Conservation (phyloP, 192 early-diverging fungal genomes). For the Podila clonocystis region DNA sequence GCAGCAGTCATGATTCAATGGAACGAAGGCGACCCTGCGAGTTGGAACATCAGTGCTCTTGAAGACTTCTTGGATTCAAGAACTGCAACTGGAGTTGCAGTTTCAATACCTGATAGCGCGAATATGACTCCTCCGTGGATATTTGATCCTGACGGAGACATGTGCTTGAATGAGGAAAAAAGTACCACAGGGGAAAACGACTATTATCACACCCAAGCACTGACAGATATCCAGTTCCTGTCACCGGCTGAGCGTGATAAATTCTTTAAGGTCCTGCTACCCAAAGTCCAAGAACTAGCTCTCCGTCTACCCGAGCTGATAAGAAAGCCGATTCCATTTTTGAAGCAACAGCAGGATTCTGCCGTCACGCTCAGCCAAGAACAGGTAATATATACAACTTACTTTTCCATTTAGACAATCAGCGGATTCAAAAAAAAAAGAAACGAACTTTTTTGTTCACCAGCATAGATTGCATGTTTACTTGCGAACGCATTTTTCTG, state of each 20-base stretch:
- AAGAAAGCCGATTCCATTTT: slow-evolving; percentile 35
- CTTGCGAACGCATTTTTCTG: slow-evolving; percentile 45
- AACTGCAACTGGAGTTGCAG: neutral
- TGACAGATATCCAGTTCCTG: slow-evolving; percentile 20
- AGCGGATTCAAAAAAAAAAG: no score
- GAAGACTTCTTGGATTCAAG: slow-evolving; percentile 29
- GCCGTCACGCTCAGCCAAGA: slow-evolving; percentile 43
- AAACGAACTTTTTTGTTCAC: neutral
- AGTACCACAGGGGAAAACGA: no score
- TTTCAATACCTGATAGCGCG: neutral
- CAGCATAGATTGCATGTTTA: slow-evolving; percentile 37
- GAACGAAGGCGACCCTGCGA: slow-evolving; percentile 11
- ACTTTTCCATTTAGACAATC: neutral
- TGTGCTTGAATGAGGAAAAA: neutral
- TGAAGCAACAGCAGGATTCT: slow-evolving; percentile 30
- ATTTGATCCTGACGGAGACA: neutral
- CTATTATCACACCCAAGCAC: neutral
- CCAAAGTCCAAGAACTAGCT: slow-evolving; percentile 33
- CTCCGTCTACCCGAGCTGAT: slow-evolving; percentile 38
- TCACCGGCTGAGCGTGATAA: slow-evolving; percentile 14
- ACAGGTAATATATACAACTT: slow-evolving; percentile 18
- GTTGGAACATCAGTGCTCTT: slow-evolving; percentile 15
- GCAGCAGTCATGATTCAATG: slow-evolving; percentile 11
- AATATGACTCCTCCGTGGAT: neutral
- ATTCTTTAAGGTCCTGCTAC: slow-evolving; percentile 27